Evolutionary conservation across 495 filamentous ascomycete species (phyloP), one percentile per base, ranked within the genome.

Genomic region (Talaromyces thailandensis): DNA sequence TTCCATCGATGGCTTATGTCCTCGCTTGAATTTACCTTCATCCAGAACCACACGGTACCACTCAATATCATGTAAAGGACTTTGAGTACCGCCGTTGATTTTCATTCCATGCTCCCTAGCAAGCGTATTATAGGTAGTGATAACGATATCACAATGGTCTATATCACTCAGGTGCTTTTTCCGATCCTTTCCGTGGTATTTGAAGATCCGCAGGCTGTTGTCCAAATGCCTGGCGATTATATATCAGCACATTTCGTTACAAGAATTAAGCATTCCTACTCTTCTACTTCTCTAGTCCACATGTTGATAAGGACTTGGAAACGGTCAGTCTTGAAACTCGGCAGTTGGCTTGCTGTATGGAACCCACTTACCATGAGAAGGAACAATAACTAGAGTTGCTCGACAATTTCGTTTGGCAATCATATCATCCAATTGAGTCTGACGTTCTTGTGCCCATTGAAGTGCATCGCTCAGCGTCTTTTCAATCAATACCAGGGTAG

Each of bases 31-130:
- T 66, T 2, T 62, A 78, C 79, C 79, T 76, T 82, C 79, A 62
- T 82, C 79, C 16, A 82, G 59, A 6, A 82, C 67, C 16, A 82
- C 64, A 6, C 79, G 64, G 18, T 58, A 65, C 77, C 77, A 79
- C 11, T 59, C 35, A 35, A 31, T 62, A n/a, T 58, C 37, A 62
- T 64, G 62, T 16, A 64, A 29, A 18, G 58, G 62, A 24, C 62
- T 62, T 18, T 60, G 24, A n/a, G 9, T 55, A 23, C 23, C 24
- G 21, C 24, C 24, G 1, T 51, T 50, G 18, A 12, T 50, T 18
- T 59, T 57, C 5, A 40, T 40, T 3, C 25, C 28, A 43, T 48
- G 48, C 52, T 66, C 65, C 7, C 25, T 59, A 18, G 63, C 60
- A 26, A 66, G 63, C 9, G 58, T 66, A 26, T 61, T 48, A 45